These are phyloP conservation scores for Circinella minor DNA, from an alignment of 371 early-diverging fungal species.

Conservation along the genomic window DNA sequence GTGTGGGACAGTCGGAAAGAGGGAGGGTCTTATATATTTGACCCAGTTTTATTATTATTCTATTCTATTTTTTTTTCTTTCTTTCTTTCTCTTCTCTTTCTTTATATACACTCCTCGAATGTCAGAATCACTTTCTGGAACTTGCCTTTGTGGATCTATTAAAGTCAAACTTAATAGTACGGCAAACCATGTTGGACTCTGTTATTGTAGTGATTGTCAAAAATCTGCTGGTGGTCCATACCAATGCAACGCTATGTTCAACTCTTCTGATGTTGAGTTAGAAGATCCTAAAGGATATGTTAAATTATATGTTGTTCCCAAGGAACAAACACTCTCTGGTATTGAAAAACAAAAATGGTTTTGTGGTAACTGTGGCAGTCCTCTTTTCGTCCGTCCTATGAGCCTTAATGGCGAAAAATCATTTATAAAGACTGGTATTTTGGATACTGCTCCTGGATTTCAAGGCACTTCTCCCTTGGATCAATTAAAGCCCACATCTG, in stretches of 20 bases:
- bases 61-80: too few relatives aligned
- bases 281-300: constrained; percentile 21
- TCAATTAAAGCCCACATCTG: constrained; percentile 20
- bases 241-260: constrained; percentile 28
- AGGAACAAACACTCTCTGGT: constrained; percentile 21
- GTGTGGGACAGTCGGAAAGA: too few relatives aligned
- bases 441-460: constrained; percentile 24
- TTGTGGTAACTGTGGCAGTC: constrained; percentile 31
- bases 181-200: constrained; percentile 20
- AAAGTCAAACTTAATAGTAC: constrained; percentile 18
- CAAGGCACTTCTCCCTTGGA: constrained; percentile 10
- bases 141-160: constrained; percentile 28
- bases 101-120: neutral
- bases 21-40: too few relatives aligned
- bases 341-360: constrained; percentile 34
- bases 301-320: constrained; percentile 26
- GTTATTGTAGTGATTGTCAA: constrained; percentile 35
- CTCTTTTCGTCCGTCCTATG: constrained; percentile 30
- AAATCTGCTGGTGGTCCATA: constrained; percentile 31
- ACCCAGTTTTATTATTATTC: neutral
- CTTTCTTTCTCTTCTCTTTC: constrained; percentile 7
- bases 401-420: constrained; percentile 26
- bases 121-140: constrained; percentile 6
- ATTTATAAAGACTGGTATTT: constrained; percentile 30
- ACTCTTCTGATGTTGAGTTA: constrained; percentile 18